A percentile compares a stretch with the other conserved stretches of the same genome.
These are phyloP conservation scores for Harrya chromipes DNA, from an alignment of 768 basidiomycete species.

Conservation along the genomic window DNA sequence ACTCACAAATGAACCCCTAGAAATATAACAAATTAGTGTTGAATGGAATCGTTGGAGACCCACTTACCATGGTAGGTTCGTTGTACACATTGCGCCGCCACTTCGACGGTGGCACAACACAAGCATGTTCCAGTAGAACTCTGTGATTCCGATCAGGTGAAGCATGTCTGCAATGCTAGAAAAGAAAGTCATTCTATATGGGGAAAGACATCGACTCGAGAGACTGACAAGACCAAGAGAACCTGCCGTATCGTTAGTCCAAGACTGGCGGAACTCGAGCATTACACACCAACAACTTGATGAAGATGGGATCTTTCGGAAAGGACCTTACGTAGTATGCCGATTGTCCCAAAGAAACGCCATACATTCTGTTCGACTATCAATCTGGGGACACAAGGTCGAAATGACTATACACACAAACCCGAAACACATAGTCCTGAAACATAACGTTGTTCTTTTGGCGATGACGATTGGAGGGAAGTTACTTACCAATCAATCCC, in stretches of 20 bases:
- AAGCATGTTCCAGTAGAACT: conserved; percentile 6
- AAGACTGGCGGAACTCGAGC: neutral
- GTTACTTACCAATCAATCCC: conserved; percentile 9
- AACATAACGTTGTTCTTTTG: neutral
- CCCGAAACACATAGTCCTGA: conserved; percentile 1
- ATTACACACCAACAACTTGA: conserved; percentile 11
- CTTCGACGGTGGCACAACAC: conserved; percentile 4
- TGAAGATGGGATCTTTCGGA: neutral
- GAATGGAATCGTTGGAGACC: neutral
- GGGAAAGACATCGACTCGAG: no score
- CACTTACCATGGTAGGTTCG: conserved; percentile 9
- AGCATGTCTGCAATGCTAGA: conserved; percentile 3
- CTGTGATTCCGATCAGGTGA: conserved; percentile 3
- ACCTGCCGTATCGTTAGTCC: conserved; percentile 3
- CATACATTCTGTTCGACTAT: conserved; percentile 10
- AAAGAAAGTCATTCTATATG: neutral
- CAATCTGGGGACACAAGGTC: neutral
- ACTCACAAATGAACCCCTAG: conserved; percentile 13
- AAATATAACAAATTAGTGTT: neutral
- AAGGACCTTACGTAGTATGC: conserved; percentile 3
- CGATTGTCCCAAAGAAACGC: conserved; percentile 5
- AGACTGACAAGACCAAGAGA: conserved; percentile 10
- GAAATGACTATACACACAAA: conserved; percentile 1
- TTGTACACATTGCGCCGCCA: neutral
- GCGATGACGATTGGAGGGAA: neutral